Conservation (phyloP, 345 rosid genomes). For the Aethionema arabicum region DNA sequence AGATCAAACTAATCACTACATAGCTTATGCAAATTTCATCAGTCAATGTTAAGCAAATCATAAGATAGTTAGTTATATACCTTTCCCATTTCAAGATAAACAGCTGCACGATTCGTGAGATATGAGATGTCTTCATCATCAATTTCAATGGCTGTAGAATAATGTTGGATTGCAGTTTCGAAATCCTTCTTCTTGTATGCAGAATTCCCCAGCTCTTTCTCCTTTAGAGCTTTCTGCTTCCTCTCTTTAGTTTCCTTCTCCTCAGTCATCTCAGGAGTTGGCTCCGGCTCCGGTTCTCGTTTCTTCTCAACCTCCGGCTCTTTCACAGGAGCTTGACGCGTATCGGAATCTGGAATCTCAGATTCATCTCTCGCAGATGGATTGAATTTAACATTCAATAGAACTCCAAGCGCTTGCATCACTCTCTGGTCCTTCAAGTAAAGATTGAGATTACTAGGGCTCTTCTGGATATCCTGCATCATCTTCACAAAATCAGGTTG, state of each 20-base stretch:
- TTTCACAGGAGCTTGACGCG: slow-evolving; percentile 23
- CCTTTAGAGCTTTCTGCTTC: slow-evolving; percentile 45
- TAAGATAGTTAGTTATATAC: slow-evolving; percentile 35
- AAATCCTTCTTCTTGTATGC: slow-evolving; percentile 87
- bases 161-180: slow-evolving; percentile 71
- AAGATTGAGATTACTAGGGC: slow-evolving; percentile 67
- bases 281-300: slow-evolving; percentile 39
- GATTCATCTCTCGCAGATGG: slow-evolving; percentile 43
- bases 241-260: slow-evolving; percentile 37
- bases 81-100: slow-evolving; percentile 81
- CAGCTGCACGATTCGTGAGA: slow-evolving; percentile 89
- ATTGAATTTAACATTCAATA: slow-evolving; percentile 62
- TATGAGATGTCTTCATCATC: slow-evolving; percentile 83
- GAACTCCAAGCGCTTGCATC: slow-evolving; percentile 84
- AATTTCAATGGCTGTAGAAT: slow-evolving; percentile 69
- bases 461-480: slow-evolving; percentile 89
- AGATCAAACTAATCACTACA: slow-evolving; percentile 1
- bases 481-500: slow-evolving; percentile 78
- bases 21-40: not conserved
- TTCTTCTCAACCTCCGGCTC: slow-evolving; percentile 29
- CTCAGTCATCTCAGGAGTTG: slow-evolving; percentile 34
- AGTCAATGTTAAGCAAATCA: slow-evolving; percentile 1
- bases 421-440: slow-evolving; percentile 82
- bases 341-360: slow-evolving; percentile 47
- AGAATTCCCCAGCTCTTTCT: slow-evolving; percentile 76